These are phyloP conservation scores for Flaveria robusta DNA, from an alignment of 129 eudicot genomes.

Conservation along the genomic window DNA sequence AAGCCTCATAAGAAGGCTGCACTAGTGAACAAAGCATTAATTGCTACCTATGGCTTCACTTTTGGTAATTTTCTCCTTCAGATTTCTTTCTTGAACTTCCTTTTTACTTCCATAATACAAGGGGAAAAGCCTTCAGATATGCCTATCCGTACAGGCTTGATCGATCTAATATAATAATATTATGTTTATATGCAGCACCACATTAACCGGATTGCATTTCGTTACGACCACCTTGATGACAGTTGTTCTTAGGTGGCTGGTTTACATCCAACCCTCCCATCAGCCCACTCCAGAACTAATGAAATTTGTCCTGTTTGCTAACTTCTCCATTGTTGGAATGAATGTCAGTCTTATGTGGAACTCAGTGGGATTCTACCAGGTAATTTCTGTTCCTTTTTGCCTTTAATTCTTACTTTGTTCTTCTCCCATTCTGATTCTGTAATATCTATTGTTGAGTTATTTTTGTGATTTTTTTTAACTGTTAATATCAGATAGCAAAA, in stretches of 20 bases:
- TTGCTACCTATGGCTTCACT: conserved; percentile 86
- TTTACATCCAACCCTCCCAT: conserved; percentile 78
- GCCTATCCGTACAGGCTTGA: not conserved
- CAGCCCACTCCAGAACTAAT: conserved; percentile 60
- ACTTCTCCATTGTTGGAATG: conserved; percentile 89
- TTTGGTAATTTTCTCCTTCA: conserved; percentile 57
- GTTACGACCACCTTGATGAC: conserved; percentile 80
- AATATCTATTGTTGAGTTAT: not conserved
- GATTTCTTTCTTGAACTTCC: too few species aligned
- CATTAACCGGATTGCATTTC: conserved; percentile 83
- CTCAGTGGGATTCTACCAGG: conserved; percentile 92
- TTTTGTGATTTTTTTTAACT: not conserved
- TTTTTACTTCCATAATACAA: too few species aligned
- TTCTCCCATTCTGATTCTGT: not conserved
- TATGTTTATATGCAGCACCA: conserved; percentile 63
- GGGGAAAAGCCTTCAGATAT: too few species aligned
- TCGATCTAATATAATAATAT: too few species aligned
- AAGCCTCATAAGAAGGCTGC: conserved; percentile 85
- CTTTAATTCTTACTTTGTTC: too few species aligned
- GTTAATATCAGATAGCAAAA: conserved; percentile 64
- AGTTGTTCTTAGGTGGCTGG: conserved; percentile 68
- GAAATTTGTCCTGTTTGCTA: conserved; percentile 68
- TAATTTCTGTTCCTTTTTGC: conserved; percentile 5
- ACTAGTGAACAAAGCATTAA: conserved; percentile 80
- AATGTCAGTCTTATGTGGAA: conserved; percentile 91